Conservation (phyloP, 495 filamentous ascomycete species). For the Usnea hakonensis region DNA sequence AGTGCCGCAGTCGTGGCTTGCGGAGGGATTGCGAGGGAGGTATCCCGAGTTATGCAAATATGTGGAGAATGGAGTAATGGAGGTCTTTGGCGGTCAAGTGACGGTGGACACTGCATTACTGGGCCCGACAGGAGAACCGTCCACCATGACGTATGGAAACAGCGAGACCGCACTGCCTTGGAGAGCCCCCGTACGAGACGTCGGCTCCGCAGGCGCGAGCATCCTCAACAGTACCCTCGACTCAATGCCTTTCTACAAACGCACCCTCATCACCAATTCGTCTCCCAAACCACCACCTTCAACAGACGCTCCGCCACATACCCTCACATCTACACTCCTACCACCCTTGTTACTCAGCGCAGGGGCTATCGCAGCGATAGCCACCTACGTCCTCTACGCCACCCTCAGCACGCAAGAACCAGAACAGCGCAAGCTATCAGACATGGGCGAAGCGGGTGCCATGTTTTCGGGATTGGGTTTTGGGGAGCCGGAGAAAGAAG, state of each 20-base stretch:
- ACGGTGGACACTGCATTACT: neutral
- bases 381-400: neutral
- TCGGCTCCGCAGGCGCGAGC: neutral
- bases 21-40: conserved; percentile 49
- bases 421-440: neutral
- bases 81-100: conserved; percentile 33
- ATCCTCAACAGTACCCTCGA: neutral
- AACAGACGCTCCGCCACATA: neutral
- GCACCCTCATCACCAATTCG: neutral
- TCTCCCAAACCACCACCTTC: neutral
- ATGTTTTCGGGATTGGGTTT: conserved; percentile 16
- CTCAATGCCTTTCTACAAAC: neutral
- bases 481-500: neutral
- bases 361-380: neutral
- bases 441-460: conserved; percentile 25
- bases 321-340: neutral
- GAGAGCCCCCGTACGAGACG: neutral
- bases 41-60: conserved; percentile 49
- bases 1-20: conserved; percentile 64
- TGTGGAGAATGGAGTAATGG: conserved; percentile 38
- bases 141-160: neutral
- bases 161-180: conserved; percentile 1
- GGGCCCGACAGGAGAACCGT: neutral
- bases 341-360: neutral
- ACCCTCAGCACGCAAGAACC: neutral